A percentile compares a stretch with the other conserved stretches of the same genome.
Evolutionary conservation across 805 yeast genomes (phyloP).

Genomic region (Spathaspora passalidarum): DNA sequence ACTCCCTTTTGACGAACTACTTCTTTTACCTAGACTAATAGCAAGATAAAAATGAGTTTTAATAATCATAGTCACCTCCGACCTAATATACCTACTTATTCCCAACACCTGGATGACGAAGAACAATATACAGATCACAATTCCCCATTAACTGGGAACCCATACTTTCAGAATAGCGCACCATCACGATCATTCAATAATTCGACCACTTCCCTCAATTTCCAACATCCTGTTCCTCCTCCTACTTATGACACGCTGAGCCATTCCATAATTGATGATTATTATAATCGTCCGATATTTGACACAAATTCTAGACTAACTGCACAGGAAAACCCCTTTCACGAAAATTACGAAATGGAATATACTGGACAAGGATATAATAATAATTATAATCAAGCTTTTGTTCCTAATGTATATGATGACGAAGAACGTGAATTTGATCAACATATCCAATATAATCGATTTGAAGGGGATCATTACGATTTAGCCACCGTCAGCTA

Average conservation of each 20-base stretch:
- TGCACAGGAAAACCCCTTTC: constrained; percentile 7
- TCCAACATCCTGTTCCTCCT: background rate
- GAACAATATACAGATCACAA: background rate
- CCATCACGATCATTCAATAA: background rate
- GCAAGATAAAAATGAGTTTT: background rate
- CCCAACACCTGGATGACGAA: background rate
- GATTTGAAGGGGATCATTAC: constrained; percentile 41
- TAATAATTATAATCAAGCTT: constrained; percentile 30
- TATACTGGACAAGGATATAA: constrained; percentile 4
- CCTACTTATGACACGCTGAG: constrained; percentile 2
- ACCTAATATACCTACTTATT: background rate
- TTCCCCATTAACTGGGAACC: background rate
- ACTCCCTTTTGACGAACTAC: background rate
- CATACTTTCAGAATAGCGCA: background rate
- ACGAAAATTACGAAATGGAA: constrained; percentile 10
- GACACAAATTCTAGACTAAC: constrained; percentile 1
- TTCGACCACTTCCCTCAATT: constrained; percentile 1
- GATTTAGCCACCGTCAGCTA: constrained; percentile 31
- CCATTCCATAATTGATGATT: constrained; percentile 7
- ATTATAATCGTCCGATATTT: constrained; percentile 10
- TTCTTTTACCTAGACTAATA: background rate
- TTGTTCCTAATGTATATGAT: constrained; percentile 42
- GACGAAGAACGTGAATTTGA: constrained; percentile 40
- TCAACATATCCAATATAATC: constrained; percentile 34
- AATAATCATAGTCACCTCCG: background rate